Evolutionary conservation across 148 eudicot genomes (phyloP).

Genomic region (Rhododendron simsii): DNA sequence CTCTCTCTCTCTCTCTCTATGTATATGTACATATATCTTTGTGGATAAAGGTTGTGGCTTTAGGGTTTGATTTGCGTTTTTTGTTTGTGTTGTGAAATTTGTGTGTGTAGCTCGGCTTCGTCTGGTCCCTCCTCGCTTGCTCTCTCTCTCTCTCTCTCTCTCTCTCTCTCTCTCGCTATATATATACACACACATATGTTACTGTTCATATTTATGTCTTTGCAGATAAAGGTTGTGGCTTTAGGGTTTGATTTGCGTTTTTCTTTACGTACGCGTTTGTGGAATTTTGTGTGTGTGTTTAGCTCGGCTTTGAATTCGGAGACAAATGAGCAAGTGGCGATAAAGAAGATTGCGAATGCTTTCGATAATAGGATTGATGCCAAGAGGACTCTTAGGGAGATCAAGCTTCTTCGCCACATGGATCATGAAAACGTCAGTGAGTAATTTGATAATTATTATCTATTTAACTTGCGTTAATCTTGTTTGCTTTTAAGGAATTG

Average conservation of each 20-base stretch:
- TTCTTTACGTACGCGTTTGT: neutral
- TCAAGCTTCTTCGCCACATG: slow-evolving; percentile 89
- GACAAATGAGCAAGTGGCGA: slow-evolving; percentile 82
- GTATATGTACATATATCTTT: no score
- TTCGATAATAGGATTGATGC: slow-evolving; percentile 93
- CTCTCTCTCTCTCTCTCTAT: neutral
- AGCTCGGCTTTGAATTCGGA: slow-evolving; percentile 91
- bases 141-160: no score
- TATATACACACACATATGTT: no score
- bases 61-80: neutral
- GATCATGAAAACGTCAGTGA: slow-evolving; percentile 96
- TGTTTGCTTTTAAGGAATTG: neutral
- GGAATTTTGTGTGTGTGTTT: slow-evolving; percentile 10
- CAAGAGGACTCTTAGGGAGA: slow-evolving; percentile 90
- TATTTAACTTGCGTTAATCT: neutral
- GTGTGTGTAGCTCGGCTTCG: slow-evolving; percentile 53
- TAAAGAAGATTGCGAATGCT: slow-evolving; percentile 95
- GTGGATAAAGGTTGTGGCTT: neutral
- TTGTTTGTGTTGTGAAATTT: neutral
- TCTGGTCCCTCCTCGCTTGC: slow-evolving; percentile 31
- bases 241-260: neutral
- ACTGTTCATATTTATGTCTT: neutral
- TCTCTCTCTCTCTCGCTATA: no score
- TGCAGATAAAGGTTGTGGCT: neutral
- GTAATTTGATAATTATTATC: neutral